These are phyloP conservation scores for Knufia petricola DNA, from an alignment of 2,329 filamentous ascomycete species.

Conservation along the genomic window DNA sequence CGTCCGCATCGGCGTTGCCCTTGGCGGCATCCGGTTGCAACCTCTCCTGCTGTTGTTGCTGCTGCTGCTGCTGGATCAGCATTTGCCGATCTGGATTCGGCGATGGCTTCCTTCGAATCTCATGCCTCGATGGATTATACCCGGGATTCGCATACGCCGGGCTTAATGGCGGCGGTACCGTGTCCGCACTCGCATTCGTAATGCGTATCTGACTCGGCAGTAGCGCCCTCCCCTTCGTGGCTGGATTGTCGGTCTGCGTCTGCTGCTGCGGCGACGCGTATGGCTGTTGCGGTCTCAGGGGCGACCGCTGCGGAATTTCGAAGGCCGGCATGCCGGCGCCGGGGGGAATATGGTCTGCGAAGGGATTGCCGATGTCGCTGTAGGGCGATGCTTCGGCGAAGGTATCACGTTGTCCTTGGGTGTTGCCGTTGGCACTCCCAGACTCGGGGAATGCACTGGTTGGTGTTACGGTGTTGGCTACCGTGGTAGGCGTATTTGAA, in stretches of 20 bases:
- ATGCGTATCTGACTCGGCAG: constrained; percentile 26
- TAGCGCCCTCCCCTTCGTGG: constrained; percentile 23
- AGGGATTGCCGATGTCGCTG: constrained; percentile 21
- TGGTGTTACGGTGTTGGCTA: constrained; percentile 18
- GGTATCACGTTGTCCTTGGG: constrained; percentile 7
- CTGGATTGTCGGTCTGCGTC: constrained; percentile 9
- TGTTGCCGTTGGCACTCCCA: background rate
- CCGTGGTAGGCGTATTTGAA: constrained; percentile 22
- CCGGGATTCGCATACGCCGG: constrained; percentile 5
- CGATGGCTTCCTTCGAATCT: constrained; percentile 12
- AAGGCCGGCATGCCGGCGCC: constrained; percentile 19
- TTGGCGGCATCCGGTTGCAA: constrained; percentile 15
- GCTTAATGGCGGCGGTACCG: background rate
- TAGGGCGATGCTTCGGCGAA: constrained; percentile 15
- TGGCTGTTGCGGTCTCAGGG: background rate
- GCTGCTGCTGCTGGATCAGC: background rate
- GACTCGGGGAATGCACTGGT: constrained; percentile 15
- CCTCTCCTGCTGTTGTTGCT: constrained; percentile 23
- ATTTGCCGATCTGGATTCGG: constrained; percentile 10
- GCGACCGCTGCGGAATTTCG: constrained; percentile 17
- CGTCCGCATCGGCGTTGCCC: constrained; percentile 18
- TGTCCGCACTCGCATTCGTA: constrained; percentile 18
- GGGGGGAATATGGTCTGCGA: constrained; percentile 19
- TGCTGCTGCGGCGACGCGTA: background rate
- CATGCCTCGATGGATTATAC: background rate